Evolutionary conservation across 495 filamentous ascomycete species (phyloP), one percentile per base, ranked within the genome.

Genomic region (Stereocaulon alpinum): DNA sequence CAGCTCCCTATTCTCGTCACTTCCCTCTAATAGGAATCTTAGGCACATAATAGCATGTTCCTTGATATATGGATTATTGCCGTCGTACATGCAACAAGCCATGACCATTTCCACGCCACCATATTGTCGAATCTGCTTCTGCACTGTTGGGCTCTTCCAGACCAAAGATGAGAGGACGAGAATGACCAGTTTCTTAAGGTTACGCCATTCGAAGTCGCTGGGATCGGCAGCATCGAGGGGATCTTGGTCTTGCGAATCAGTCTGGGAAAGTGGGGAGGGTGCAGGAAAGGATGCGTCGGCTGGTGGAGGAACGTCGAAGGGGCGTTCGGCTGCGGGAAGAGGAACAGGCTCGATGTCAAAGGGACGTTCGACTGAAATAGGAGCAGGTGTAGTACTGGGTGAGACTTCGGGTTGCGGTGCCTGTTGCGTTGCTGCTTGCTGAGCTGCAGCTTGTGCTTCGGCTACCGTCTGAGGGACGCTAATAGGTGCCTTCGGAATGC

Each of bases 41-140:
- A 96, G 75, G 60, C 88, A 91, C 75, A 96, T 87, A 56, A 92
- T 87, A 3, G 89, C 90, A 64, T 93, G 88, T 68, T 96, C 91
- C 61, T 89, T 84, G 59, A 92, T 89, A 63, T 89, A 95, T 3
- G 88, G 86, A 66, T 95, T 95, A 69, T 94, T 82, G 50, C 86
- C 87, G 64, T 96, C 91, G 60, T 87, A 89, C 41, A 80, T 79
- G 62, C 88, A 94, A 73, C 91, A 96, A 63, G 83, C 85, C 4
- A 96, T 79, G n/a, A 96, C 79, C 10, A 82, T 81, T 62, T 93
- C 85, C 37, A 96, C 85, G 40, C 91, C 91, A 49, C 87, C 88
- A 63, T 87, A 80, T 29, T 80, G 76, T 24, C 92, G 78, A 53
- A 96, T 87, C 68, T 96, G 91, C 59, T 86, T 79, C 69, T 96